Percentiles rank a stretch among this genome's conserved stretches.
Evolutionary conservation across 2,329 filamentous ascomycete genomes (phyloP).

Genomic region (Aureobasidium sp.): DNA sequence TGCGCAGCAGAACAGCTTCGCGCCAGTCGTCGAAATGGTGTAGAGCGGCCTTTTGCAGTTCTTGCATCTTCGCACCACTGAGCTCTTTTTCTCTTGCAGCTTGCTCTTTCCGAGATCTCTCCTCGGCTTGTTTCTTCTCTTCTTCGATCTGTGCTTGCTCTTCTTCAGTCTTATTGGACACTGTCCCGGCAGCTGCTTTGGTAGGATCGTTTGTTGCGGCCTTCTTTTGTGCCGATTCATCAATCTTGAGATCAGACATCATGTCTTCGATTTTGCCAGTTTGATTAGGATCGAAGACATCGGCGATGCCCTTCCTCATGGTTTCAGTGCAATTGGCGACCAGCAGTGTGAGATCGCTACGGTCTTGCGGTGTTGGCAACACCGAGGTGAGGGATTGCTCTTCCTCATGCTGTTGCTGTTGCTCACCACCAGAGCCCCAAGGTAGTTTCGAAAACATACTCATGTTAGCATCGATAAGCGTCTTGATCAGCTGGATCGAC

Average conservation of each 20-base stretch:
- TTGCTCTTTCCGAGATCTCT: constrained; percentile 29
- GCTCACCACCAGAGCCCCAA: constrained; percentile 13
- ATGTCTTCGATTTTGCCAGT: constrained; percentile 27
- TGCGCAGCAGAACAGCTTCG: constrained; percentile 58
- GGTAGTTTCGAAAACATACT: constrained; percentile 18
- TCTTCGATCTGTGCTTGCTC: too few species aligned
- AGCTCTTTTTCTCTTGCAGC: constrained; percentile 44
- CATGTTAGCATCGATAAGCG: neutral
- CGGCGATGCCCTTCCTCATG: constrained; percentile 39
- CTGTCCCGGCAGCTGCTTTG: neutral
- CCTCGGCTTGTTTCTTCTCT: constrained; percentile 25
- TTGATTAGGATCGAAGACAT: constrained; percentile 36
- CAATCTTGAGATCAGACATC: constrained; percentile 24
- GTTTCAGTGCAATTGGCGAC: constrained; percentile 39
- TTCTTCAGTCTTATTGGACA: constrained; percentile 23
- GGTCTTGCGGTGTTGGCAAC: constrained; percentile 36
- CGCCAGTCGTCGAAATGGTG: constrained; percentile 77
- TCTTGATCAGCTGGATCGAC: neutral
- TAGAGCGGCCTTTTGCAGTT: constrained; percentile 63
- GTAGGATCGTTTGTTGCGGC: neutral
- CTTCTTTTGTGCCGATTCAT: constrained; percentile 4
- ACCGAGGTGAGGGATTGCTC: constrained; percentile 40
- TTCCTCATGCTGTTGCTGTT: constrained; percentile 21
- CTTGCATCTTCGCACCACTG: constrained; percentile 46
- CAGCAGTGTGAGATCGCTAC: constrained; percentile 40